These are phyloP conservation scores for Gossypium ekmanianum DNA, from an alignment of 345 rosid genomes.

Conservation along the genomic window DNA sequence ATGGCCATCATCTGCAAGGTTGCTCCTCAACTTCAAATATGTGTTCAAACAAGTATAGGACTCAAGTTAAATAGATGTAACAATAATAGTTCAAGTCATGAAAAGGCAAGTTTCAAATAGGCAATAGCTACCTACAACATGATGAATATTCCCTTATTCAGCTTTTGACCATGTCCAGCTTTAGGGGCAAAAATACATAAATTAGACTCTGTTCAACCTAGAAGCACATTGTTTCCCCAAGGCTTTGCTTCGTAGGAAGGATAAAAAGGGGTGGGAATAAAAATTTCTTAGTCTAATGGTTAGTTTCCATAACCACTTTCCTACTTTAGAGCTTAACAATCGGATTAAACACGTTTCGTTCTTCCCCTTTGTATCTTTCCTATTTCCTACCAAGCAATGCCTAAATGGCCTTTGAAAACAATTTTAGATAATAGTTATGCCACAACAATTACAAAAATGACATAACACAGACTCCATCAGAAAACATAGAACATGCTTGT, in stretches of 20 bases:
- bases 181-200: not conserved
- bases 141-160: not conserved
- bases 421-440: not conserved
- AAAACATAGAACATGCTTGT: not conserved
- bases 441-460: not conserved
- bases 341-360: not conserved
- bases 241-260: not conserved
- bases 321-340: not conserved
- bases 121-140: not conserved
- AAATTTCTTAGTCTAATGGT: not conserved
- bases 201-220: not conserved
- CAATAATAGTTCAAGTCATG: not conserved
- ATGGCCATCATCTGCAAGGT: slow-evolving; percentile 30
- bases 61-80: slow-evolving; percentile 10
- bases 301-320: not conserved
- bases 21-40: slow-evolving; percentile 42
- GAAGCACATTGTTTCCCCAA: not conserved
- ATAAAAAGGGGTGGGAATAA: not conserved
- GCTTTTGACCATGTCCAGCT: too few relatives aligned
- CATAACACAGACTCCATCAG: not conserved
- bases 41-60: slow-evolving; percentile 15
- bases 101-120: slow-evolving; percentile 4
- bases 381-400: not conserved
- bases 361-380: too few relatives aligned
- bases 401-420: not conserved